Percentiles rank a stretch among this genome's conserved stretches.
Evolutionary conservation across 768 basidiomycete genomes (phyloP).

Genomic region (Mycena sanguinolenta): DNA sequence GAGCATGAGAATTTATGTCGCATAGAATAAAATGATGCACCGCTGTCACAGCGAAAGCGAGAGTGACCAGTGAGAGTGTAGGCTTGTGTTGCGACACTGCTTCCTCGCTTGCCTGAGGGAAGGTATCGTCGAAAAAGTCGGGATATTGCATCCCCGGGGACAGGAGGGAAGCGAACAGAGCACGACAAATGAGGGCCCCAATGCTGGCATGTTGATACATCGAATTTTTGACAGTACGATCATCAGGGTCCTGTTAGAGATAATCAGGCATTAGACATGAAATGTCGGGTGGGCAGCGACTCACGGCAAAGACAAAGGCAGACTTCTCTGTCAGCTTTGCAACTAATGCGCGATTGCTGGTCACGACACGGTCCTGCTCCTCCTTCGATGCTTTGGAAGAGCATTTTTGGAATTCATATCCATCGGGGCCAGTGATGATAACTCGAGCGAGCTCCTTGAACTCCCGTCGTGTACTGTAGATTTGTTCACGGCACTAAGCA

Average conservation of each 20-base stretch:
- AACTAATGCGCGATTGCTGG: neutral
- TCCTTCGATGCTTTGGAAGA: neutral
- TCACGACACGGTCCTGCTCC: neutral
- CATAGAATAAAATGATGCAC: too few species aligned
- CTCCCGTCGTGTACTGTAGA: neutral
- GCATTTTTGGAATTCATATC: neutral
- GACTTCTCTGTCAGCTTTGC: neutral
- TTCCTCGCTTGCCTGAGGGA: neutral
- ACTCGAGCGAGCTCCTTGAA: too few species aligned
- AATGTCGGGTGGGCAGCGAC: neutral
- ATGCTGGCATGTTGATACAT: neutral
- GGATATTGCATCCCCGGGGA: conserved; percentile 18
- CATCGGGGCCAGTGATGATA: neutral
- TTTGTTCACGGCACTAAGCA: neutral
- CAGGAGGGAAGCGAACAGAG: neutral
- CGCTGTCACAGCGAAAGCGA: too few species aligned
- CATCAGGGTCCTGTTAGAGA: too few species aligned
- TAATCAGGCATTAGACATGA: neutral
- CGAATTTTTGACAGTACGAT: too few species aligned
- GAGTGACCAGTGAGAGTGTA: too few species aligned
- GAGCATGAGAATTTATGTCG: too few species aligned
- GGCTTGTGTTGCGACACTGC: too few species aligned
- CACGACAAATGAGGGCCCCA: neutral
- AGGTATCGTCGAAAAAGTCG: conserved; percentile 14
- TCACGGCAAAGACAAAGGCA: neutral